These are phyloP conservation scores for Exophiala viscosa DNA, from an alignment of 2,329 filamentous ascomycete genomes.

Conservation along the genomic window DNA sequence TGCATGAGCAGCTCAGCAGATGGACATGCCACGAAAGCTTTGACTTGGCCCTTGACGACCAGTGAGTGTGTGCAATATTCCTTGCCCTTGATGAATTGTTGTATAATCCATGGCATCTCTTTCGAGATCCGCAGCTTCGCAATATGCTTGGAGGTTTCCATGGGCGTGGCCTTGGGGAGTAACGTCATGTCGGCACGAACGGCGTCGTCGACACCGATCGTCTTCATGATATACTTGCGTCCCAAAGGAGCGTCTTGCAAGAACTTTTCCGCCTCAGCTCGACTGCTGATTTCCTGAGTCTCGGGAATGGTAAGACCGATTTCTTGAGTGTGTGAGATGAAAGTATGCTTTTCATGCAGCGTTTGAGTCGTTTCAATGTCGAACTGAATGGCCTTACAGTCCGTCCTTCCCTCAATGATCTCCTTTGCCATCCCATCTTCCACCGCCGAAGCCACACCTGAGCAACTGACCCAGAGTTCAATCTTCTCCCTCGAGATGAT, in stretches of 20 bases:
- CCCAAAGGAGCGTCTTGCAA: slow-evolving; percentile 41
- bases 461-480: slow-evolving; percentile 71
- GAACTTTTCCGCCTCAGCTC: slow-evolving; percentile 51
- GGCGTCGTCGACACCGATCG: slow-evolving; percentile 59
- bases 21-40: slow-evolving; percentile 64
- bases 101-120: slow-evolving; percentile 60
- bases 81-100: slow-evolving; percentile 62
- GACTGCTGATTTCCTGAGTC: slow-evolving; percentile 52
- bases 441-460: slow-evolving; percentile 61
- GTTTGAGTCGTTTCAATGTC: slow-evolving; percentile 52
- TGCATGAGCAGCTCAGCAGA: slow-evolving; percentile 63
- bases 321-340: slow-evolving; percentile 56
- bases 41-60: slow-evolving; percentile 61
- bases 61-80: slow-evolving; percentile 72
- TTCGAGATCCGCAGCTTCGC: slow-evolving; percentile 53
- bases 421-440: slow-evolving; percentile 66
- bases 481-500: slow-evolving; percentile 60
- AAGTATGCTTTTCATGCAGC: slow-evolving; percentile 63
- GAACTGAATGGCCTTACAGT: slow-evolving; percentile 63
- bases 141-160: slow-evolving; percentile 55
- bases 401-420: slow-evolving; percentile 54
- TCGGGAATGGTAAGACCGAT: slow-evolving; percentile 55
- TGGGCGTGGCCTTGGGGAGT: slow-evolving; percentile 54
- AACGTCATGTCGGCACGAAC: slow-evolving; percentile 61
- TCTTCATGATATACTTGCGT: slow-evolving; percentile 63